phyloP scores from a whole-genome alignment of 345 rosid genomes.

The Clausena lansium region DNA sequence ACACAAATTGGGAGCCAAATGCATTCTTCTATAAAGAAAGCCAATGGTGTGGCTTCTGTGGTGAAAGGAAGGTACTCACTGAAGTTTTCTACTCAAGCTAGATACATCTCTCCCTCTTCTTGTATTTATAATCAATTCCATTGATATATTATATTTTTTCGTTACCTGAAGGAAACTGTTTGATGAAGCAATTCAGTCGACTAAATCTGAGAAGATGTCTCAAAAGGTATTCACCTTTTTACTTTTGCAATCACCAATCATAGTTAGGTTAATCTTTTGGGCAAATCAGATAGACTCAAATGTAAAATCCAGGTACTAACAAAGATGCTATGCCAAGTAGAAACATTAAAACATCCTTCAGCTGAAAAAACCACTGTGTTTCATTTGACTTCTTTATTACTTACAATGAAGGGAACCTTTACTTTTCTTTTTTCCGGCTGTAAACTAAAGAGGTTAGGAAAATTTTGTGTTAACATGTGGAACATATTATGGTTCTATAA shows the following conservation, averaged over 20 bases:
- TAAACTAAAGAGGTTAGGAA: neutral
- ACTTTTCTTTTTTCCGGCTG: neutral
- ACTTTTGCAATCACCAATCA: neutral
- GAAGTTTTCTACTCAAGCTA: neutral
- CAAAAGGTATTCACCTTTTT: slow-evolving; percentile 44
- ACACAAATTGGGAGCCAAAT: slow-evolving; percentile 33
- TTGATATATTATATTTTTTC: neutral
- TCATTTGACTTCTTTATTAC: neutral
- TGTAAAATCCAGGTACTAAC: neutral
- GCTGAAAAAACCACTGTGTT: neutral
- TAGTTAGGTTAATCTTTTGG: neutral
- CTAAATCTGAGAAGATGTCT: slow-evolving; percentile 31
- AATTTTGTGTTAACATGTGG: neutral
- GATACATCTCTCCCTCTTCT: neutral
- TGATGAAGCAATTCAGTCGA: slow-evolving; percentile 33
- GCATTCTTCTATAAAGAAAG: slow-evolving; percentile 37
- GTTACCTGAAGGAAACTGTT: slow-evolving; percentile 57
- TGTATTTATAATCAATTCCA: neutral
- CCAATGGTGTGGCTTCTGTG: slow-evolving; percentile 27
- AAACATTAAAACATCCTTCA: neutral
- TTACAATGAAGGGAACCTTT: neutral
- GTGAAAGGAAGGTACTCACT: slow-evolving; percentile 44
- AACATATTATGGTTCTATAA: neutral
- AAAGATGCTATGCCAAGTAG: neutral
- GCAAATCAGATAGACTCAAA: neutral